Conservation (phyloP, 208 protist genomes). For the Trypanosomatidae sp. region DNA sequence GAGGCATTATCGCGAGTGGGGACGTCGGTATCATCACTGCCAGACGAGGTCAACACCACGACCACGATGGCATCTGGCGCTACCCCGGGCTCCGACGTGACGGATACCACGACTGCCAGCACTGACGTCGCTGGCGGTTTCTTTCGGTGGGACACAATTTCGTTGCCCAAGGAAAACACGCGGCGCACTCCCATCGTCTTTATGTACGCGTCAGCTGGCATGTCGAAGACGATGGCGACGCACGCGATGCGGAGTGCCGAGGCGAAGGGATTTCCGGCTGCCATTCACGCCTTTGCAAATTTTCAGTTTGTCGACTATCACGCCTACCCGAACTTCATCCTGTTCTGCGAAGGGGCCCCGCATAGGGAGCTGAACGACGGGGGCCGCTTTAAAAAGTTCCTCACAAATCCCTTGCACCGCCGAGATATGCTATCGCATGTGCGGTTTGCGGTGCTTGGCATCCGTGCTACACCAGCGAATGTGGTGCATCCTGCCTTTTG, state of each 20-base stretch:
- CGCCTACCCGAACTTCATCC: constrained; percentile 33
- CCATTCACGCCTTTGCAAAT: constrained; percentile 32
- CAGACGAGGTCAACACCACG: neutral
- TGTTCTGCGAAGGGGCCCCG: constrained; percentile 45
- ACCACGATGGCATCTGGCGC: neutral
- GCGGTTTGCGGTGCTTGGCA: constrained; percentile 45
- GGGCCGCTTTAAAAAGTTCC: constrained; percentile 30
- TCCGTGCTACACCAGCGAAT: constrained; percentile 21
- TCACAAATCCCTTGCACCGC: constrained; percentile 30
- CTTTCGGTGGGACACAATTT: constrained; percentile 39
- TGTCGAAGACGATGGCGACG: constrained; percentile 49
- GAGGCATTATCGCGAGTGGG: neutral
- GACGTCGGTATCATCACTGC: neutral
- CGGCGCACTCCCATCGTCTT: constrained; percentile 26
- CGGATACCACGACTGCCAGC: neutral
- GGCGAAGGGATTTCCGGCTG: constrained; percentile 36
- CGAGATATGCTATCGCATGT: constrained; percentile 42
- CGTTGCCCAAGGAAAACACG: constrained; percentile 31
- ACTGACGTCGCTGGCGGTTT: neutral
- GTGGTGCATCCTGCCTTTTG: constrained; percentile 36
- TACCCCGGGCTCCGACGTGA: neutral
- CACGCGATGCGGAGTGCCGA: constrained; percentile 27
- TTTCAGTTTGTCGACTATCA: constrained; percentile 26
- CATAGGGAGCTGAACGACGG: constrained; percentile 35
- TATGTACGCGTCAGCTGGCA: constrained; percentile 50